Evolutionary conservation across 768 basidiomycete species (phyloP).

Genomic region (Serpula lacrymans): DNA sequence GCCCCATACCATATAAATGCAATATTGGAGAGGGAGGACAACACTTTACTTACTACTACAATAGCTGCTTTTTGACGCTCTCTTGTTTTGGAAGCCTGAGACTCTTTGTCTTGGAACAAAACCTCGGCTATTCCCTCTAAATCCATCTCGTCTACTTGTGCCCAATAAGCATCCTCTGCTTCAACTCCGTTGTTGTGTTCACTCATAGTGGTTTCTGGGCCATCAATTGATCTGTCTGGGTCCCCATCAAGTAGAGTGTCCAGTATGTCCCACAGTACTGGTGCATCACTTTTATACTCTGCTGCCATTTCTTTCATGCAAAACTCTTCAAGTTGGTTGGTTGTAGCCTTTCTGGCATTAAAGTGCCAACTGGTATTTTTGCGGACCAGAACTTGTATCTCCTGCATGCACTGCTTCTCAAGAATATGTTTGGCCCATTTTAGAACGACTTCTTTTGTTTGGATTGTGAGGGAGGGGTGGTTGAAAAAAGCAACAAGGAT

Average conservation of each 20-base stretch:
- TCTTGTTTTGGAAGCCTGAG: too few species aligned
- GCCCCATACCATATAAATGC: too few species aligned
- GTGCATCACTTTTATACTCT: constrained; percentile 4
- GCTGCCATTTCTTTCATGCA: constrained; percentile 10
- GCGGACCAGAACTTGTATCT: constrained; percentile 4
- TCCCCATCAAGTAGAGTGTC: constrained; percentile 4
- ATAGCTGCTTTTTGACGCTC: too few species aligned
- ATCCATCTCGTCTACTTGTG: constrained; percentile 5
- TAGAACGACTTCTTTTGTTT: too few species aligned
- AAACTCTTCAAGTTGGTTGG: constrained; percentile 9
- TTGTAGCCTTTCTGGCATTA: background rate
- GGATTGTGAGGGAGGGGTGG: too few species aligned
- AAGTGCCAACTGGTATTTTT: constrained; percentile 11
- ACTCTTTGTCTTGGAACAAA: too few species aligned
- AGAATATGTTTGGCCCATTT: background rate
- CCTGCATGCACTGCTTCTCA: background rate
- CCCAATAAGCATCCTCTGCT: constrained; percentile 5
- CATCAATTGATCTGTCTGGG: too few species aligned
- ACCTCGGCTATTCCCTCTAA: constrained; percentile 1
- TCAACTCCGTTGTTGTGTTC: too few species aligned
- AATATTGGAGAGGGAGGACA: too few species aligned
- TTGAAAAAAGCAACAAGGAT: too few species aligned
- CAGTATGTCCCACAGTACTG: constrained; percentile 10
- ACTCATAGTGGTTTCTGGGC: background rate
- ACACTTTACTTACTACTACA: too few species aligned